These are phyloP conservation scores for Macroventuria anomochaeta DNA, from an alignment of 2,329 filamentous ascomycete genomes.

Conservation along the genomic window DNA sequence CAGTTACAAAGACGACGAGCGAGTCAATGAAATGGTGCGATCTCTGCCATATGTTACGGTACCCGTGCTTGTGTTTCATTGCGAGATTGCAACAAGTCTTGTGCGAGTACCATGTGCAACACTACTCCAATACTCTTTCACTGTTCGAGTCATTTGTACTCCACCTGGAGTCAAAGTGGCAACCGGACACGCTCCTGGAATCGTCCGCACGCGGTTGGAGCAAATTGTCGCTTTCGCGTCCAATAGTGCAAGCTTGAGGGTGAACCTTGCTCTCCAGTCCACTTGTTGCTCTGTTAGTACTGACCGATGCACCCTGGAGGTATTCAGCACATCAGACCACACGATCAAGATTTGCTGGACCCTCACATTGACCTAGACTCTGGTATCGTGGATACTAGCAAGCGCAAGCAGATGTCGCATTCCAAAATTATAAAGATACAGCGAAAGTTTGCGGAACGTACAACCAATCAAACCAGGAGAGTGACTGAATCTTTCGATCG, in stretches of 20 bases:
- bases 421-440: neutral
- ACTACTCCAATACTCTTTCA: neutral
- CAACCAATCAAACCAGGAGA: neutral
- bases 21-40: constrained; percentile 6
- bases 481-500: constrained; percentile 6
- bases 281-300: neutral
- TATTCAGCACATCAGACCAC: neutral
- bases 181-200: neutral
- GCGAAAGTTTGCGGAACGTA: neutral
- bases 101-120: neutral
- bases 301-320: neutral
- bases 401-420: neutral
- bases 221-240: neutral
- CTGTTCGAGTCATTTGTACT: neutral
- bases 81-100: neutral
- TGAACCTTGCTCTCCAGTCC: neutral
- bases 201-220: neutral
- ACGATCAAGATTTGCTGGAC: neutral
- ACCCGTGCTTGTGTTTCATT: neutral
- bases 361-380: too few relatives aligned
- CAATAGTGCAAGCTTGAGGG: neutral
- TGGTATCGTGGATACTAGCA: neutral
- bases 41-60: neutral
- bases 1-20: constrained; percentile 1
- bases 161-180: neutral